Conservation (phyloP, 306 rosid species). For the Quercus cerris region DNA sequence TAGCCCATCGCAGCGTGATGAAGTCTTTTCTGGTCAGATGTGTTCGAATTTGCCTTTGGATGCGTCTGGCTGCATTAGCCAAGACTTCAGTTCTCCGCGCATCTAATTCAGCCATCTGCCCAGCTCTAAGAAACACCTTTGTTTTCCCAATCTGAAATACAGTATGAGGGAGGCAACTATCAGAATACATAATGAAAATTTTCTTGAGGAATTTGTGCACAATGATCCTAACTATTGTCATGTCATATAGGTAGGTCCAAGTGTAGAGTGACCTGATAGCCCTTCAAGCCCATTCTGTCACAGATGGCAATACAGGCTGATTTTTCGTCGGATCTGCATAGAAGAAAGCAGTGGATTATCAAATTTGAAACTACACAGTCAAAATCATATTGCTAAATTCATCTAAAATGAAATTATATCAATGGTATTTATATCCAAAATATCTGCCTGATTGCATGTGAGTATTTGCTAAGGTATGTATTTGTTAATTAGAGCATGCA, state of each 20-base stretch:
- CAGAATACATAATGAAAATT: conserved; percentile 5
- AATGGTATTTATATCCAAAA: conserved; percentile 1
- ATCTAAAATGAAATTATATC: neutral
- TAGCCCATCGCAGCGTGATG: conserved; percentile 50
- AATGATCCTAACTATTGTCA: conserved; percentile 3
- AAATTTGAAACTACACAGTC: neutral
- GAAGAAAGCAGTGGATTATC: conserved; percentile 19
- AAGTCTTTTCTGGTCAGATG: conserved; percentile 71
- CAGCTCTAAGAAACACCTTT: conserved; percentile 87
- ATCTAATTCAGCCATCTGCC: conserved; percentile 93
- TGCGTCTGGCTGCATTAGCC: conserved; percentile 65
- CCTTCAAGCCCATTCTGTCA: conserved; percentile 76
- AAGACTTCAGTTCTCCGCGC: conserved; percentile 79
- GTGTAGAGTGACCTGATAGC: conserved; percentile 65
- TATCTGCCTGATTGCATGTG: neutral
- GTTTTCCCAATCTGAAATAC: conserved; percentile 70
- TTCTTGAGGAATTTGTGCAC: neutral
- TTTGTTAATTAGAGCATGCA: conserved; percentile 10
- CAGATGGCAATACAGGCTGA: conserved; percentile 67
- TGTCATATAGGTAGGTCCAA: conserved; percentile 6
- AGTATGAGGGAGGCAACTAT: conserved; percentile 13
- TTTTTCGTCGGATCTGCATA: conserved; percentile 77
- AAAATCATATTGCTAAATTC: conserved; percentile 6
- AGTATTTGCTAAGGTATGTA: neutral
- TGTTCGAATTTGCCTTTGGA: conserved; percentile 82